Conservation (phyloP, 805 yeast genomes). For the Saccharomycopsis selenospora region DNA sequence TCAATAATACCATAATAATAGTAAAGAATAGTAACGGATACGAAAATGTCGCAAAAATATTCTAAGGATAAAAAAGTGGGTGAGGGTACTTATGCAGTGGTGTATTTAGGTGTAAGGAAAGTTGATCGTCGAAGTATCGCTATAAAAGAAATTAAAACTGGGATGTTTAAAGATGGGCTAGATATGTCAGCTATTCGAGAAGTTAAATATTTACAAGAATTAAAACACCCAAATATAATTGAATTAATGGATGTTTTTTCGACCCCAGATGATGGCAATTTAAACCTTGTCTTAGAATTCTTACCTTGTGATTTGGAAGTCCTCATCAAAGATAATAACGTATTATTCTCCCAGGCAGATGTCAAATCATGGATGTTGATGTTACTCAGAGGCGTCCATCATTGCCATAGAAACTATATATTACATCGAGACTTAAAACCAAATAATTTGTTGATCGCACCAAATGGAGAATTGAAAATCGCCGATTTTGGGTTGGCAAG, state of each 20-base stretch:
- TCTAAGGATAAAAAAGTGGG: conserved; percentile 79
- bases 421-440: conserved; percentile 93
- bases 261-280: conserved; percentile 44
- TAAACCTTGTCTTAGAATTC: conserved; percentile 88
- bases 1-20: no score
- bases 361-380: conserved; percentile 89
- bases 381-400: conserved; percentile 92
- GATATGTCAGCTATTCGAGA: conserved; percentile 98
- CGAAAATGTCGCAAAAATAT: conserved; percentile 24
- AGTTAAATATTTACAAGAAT: conserved; percentile 79
- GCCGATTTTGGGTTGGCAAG: conserved; percentile 98
- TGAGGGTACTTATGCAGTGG: conserved; percentile 98
- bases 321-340: conserved; percentile 69
- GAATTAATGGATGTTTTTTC: conserved; percentile 85
- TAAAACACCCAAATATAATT: conserved; percentile 72
- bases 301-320: conserved; percentile 89
- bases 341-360: conserved; percentile 78
- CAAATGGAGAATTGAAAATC: conserved; percentile 79
- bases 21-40: no score
- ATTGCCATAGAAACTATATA: conserved; percentile 86
- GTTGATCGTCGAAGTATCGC: conserved; percentile 62
- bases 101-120: conserved; percentile 68
- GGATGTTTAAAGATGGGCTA: conserved; percentile 89
- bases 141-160: conserved; percentile 90
- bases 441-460: conserved; percentile 78